These are phyloP conservation scores for Aspergillus sp. DNA, from an alignment of 2,329 filamentous ascomycete species.

Conservation along the genomic window DNA sequence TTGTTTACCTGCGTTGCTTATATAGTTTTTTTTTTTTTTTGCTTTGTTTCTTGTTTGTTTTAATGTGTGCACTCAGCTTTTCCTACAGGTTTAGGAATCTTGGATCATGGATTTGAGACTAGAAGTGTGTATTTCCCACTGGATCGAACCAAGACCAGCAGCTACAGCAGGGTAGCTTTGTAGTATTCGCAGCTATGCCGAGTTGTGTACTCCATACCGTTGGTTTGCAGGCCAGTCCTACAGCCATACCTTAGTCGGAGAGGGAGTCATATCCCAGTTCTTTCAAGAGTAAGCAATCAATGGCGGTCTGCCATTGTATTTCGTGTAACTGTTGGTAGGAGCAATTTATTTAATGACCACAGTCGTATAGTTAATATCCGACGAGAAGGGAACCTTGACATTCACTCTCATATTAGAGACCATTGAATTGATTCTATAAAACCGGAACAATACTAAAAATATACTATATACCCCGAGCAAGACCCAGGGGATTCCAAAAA, in stretches of 20 bases:
- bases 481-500: neutral
- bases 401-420: no score
- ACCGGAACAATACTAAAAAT: neutral
- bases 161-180: neutral
- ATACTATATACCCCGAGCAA: neutral
- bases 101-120: conserved; percentile 4
- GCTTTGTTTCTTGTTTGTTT: conserved; percentile 2
- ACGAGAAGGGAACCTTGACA: no score
- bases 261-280: no score
- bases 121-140: neutral
- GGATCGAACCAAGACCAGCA: neutral
- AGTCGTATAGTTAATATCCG: no score
- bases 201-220: no score
- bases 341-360: no score
- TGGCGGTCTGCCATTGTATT: neutral
- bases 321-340: no score
- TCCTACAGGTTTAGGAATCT: conserved; percentile 10
- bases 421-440: neutral
- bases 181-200: no score
- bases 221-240: no score
- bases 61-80: neutral
- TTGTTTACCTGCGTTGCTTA: neutral
- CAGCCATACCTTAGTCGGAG: no score
- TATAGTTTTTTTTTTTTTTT: conserved; percentile 4
- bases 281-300: no score